Conservation (phyloP, 2,329 filamentous ascomycete genomes). For the Neoascochyta sp. region DNA sequence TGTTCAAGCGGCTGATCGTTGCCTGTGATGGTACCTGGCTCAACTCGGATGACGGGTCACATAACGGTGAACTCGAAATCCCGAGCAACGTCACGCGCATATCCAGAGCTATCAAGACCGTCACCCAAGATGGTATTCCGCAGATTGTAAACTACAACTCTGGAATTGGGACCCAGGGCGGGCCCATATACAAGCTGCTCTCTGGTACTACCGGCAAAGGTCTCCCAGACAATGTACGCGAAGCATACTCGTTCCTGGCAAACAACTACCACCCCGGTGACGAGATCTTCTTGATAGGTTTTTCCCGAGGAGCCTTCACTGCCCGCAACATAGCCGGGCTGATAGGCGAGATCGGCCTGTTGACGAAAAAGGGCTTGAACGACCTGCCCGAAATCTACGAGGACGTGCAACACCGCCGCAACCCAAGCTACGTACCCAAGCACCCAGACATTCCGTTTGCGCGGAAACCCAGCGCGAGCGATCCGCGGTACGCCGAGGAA, state of each 20-base stretch:
- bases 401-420: constrained; percentile 45
- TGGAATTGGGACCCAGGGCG: constrained; percentile 47
- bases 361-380: constrained; percentile 47
- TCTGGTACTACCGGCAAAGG: constrained; percentile 45
- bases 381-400: constrained; percentile 47
- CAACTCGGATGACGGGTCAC: constrained; percentile 46
- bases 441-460: constrained; percentile 47
- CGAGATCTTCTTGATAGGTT: constrained; percentile 48
- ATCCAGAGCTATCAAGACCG: constrained; percentile 47
- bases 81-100: constrained; percentile 51
- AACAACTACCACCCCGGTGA: constrained; percentile 53
- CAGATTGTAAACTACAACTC: constrained; percentile 52
- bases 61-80: constrained; percentile 43
- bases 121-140: constrained; percentile 47
- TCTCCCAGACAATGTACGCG: constrained; percentile 46
- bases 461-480: constrained; percentile 44
- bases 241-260: constrained; percentile 51
- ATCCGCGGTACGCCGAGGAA: constrained; percentile 44
- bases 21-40: constrained; percentile 48
- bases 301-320: constrained; percentile 48
- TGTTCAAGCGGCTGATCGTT: constrained; percentile 42
- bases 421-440: constrained; percentile 44
- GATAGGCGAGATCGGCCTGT: constrained; percentile 45
- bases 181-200: constrained; percentile 42
- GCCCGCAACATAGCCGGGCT: constrained; percentile 44